Evolutionary conservation across 495 filamentous ascomycete species (phyloP).

Genomic region (Pseudomonodictys pantanalensis): DNA sequence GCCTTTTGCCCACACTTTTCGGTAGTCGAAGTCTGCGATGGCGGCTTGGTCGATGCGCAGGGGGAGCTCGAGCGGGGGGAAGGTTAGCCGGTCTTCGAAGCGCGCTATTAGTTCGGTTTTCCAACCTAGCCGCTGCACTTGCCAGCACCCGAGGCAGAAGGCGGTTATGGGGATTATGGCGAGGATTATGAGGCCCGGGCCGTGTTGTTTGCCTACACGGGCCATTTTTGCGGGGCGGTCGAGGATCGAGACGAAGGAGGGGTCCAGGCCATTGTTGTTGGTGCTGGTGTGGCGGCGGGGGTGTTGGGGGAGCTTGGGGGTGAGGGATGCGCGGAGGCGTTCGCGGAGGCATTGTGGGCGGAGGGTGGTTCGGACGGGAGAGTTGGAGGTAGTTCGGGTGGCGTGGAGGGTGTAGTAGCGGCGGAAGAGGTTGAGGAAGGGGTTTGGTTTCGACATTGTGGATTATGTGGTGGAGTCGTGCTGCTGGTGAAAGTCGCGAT

Average conservation of each 20-base stretch:
- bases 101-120: constrained; percentile 88
- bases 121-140: constrained; percentile 89
- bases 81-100: constrained; percentile 84
- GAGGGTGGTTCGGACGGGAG: background rate
- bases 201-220: constrained; percentile 68
- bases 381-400: background rate
- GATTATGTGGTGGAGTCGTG: background rate
- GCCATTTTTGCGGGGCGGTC: constrained; percentile 81
- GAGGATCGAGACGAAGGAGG: constrained; percentile 73
- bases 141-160: constrained; percentile 89
- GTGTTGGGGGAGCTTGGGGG: constrained; percentile 15
- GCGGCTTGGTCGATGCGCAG: constrained; percentile 73
- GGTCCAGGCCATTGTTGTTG: constrained; percentile 39
- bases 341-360: constrained; percentile 28
- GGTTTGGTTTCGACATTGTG: constrained; percentile 28
- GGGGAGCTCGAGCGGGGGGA: constrained; percentile 82
- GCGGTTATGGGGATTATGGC: constrained; percentile 88
- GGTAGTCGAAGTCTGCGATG: constrained; percentile 87
- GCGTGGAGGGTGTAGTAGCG: constrained; percentile 11
- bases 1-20: constrained; percentile 76
- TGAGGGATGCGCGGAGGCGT: constrained; percentile 13
- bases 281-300: constrained; percentile 49
- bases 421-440: constrained; percentile 25
- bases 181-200: constrained; percentile 76
- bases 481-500: background rate